Base-by-base conservation (phyloP, 2,329 filamentous ascomycete species). In the Mycocentrospora acerina region DNA sequence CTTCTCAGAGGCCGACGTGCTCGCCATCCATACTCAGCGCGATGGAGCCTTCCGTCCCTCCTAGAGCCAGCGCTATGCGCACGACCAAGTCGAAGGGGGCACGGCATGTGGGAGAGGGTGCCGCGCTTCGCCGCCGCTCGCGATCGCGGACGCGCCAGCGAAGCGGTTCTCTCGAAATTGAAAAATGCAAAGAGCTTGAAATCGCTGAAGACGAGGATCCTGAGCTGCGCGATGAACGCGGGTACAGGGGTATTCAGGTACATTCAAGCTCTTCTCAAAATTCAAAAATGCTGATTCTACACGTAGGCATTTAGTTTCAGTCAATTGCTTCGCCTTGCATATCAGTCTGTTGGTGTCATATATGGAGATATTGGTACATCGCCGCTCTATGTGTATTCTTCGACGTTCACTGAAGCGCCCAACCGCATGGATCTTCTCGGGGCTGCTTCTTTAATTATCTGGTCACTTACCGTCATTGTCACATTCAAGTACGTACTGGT, bases 341-440 rank as follows among this genome's bases (percentile, higher is more conserved):
- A 83, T 56, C 81, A 85, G 64, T 80, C 77, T 4, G 78, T 76
- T 18, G 82, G 83, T 35, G 80, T 83, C 30, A 85, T 86, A 32
- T 86, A 86, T 45, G 83, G 83, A 18, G 83, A 86, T 48, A 85
- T 86, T 53, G 83, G 82, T 40, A 81, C 71, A 3, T 80, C 76
- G 43, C 82, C 82, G 12, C 76, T 87, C 13, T 87, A 87, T 53
- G 83, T 86, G 16, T 87, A 72, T 62, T 85, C 82, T n/a, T 83
- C 79, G n/a, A 85, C 81, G 1, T 87, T 87, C 55, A 69, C 73
- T 14, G 42, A 49, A 12, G 65, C 69, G 3, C 66, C 74, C 14
- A 71, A 68, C 8, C 76, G 78, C 51, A 71, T 78, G 13, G 79
- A 85, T 48, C 70, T 87, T 3, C 70, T 85, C 29, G 80, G 83